Base-by-base conservation (phyloP, 768 basidiomycete genomes). In the Agaricus subrufescens region DNA sequence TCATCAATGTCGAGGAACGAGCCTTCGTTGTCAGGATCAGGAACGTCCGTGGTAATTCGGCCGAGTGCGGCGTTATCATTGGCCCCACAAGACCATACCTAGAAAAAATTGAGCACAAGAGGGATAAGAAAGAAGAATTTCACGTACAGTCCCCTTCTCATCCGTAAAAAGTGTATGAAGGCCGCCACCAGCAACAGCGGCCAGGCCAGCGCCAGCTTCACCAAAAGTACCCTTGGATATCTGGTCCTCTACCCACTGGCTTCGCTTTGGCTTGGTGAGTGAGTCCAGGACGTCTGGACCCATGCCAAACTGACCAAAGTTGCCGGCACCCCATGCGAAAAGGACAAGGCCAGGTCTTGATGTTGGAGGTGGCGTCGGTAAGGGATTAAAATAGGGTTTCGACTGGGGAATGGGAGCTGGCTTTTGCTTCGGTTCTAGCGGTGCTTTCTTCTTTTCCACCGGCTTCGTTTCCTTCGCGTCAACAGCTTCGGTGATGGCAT, bases 241-340 rank as follows among this genome's bases (percentile, higher is more conserved):
- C 69, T 87, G 82, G 64, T 85, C 74, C 62, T 93, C 86, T 25
- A 91, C 79, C 86, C 88, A 91, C 0, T 69, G 59, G 67, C 91
- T 94, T 55, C 85, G 80, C 64, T 81, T 86, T 8, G 94, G 94
- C 60, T 86, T 87, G 52, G 78, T 71, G 54, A 88, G 78, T 69
- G 96, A 92, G 56, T 76, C 84, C 31, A 93, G 73, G 48, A 73
- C 66, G 60, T 86, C 83, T 3, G 84, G 83, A 38, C 96, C 96
- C 75, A 96, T 82, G 31, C 95, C 97, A 64, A 97, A 89, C 69
- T 98, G 95, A 30, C 94, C 95, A 73, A 94, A 93, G 70, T 96
- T 94, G 27, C 94, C 94, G 10, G 87, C 85, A 6, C 96, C 96
- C 83, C 91, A 98, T 7, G 82, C 86, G 60, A 94, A 96, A 15